phyloP scores from a whole-genome alignment of 495 filamentous ascomycete species.

The Pseudevernia furfuracea region DNA sequence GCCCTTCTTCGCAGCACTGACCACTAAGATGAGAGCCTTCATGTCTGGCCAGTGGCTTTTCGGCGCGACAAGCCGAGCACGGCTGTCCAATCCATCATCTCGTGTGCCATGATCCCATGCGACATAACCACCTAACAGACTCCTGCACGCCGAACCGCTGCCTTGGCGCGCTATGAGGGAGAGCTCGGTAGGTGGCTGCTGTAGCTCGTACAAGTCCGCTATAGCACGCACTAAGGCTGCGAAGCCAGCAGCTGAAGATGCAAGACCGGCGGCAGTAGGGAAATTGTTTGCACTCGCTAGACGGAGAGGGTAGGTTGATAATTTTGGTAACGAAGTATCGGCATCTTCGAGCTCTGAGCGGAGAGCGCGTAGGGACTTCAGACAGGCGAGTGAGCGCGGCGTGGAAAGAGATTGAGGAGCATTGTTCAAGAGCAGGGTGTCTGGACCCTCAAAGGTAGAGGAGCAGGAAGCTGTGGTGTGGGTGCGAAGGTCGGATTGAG shows the following conservation, averaged over 20 bases:
- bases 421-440: slow-evolving; percentile 80
- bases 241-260: slow-evolving; percentile 87
- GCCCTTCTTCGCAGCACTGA: slow-evolving; percentile 86
- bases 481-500: slow-evolving; percentile 85
- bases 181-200: slow-evolving; percentile 67
- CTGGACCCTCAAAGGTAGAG: slow-evolving; percentile 55
- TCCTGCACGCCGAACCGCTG: slow-evolving; percentile 86
- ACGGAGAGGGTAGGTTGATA: slow-evolving; percentile 64
- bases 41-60: slow-evolving; percentile 89
- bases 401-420: slow-evolving; percentile 73
- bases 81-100: slow-evolving; percentile 71
- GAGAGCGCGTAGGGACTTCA: slow-evolving; percentile 71
- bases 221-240: slow-evolving; percentile 89
- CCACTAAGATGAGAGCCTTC: slow-evolving; percentile 84
- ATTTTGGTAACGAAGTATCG: slow-evolving; percentile 64
- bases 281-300: slow-evolving; percentile 97
- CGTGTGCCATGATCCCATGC: slow-evolving; percentile 74
- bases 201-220: slow-evolving; percentile 82
- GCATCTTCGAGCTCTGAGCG: slow-evolving; percentile 64
- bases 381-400: slow-evolving; percentile 83
- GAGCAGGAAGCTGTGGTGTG: slow-evolving; percentile 95
- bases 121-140: slow-evolving; percentile 89
- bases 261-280: slow-evolving; percentile 94
- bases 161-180: slow-evolving; percentile 89
- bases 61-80: slow-evolving; percentile 78